Percentiles rank a stretch among this genome's conserved stretches.
phyloP scores from a whole-genome alignment of 306 rosid genomes.

The Fagus sylvatica region DNA sequence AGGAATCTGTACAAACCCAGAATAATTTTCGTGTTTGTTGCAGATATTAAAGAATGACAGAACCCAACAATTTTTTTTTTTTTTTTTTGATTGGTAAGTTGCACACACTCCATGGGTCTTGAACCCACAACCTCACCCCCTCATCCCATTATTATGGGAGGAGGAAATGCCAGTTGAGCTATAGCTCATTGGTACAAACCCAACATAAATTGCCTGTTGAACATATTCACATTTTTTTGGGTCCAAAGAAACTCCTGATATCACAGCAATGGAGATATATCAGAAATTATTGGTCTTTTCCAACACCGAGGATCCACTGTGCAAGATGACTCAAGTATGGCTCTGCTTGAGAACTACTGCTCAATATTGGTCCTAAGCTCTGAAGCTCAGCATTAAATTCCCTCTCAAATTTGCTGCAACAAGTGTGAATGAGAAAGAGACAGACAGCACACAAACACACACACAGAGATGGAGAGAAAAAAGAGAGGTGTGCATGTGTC shows the following conservation, averaged over 20 bases:
- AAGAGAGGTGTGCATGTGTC: neutral
- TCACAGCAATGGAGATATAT: neutral
- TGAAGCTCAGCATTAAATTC: slow-evolving; percentile 83
- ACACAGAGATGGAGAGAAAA: neutral
- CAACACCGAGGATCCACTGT: slow-evolving; percentile 74
- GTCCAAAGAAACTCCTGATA: neutral
- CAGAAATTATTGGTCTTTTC: slow-evolving; percentile 49
- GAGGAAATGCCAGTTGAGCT: no score
- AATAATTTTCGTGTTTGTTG: neutral
- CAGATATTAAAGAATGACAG: neutral
- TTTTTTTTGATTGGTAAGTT: no score
- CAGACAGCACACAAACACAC: neutral
- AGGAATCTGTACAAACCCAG: neutral
- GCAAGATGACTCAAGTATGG: slow-evolving; percentile 87
- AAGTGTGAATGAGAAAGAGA: slow-evolving; percentile 6
- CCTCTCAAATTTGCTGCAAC: slow-evolving; percentile 81
- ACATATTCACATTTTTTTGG: neutral
- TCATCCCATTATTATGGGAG: no score
- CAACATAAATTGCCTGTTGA: neutral
- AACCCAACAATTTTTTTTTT: no score
- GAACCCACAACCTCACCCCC: no score
- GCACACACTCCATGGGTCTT: no score
- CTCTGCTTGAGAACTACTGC: slow-evolving; percentile 80
- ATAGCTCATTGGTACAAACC: neutral
- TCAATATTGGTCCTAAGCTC: slow-evolving; percentile 75